Evolutionary conservation across 768 basidiomycete species (phyloP).

Genomic region (Collybia nuda): DNA sequence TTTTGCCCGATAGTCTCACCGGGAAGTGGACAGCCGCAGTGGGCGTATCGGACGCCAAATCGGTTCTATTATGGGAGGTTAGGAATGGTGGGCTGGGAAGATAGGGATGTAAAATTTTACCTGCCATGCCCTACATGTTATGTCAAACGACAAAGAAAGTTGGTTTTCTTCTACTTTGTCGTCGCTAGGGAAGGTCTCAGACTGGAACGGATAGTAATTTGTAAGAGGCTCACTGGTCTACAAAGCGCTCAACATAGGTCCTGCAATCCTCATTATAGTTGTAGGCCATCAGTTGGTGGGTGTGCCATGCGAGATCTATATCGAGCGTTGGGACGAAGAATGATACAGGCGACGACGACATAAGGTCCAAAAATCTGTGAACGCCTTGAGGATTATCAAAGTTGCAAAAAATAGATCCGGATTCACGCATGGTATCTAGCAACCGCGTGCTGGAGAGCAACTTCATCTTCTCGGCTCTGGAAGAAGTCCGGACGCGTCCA

Average conservation of each 20-base stretch:
- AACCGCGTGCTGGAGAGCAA: conserved; percentile 38
- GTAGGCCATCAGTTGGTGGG: conserved; percentile 50
- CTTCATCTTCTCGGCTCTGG: conserved; percentile 23
- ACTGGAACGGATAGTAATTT: background rate
- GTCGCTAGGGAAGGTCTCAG: conserved; percentile 30
- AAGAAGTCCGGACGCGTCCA: conserved; percentile 44
- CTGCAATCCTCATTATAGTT: conserved; percentile 42
- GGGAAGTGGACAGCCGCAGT: conserved; percentile 53
- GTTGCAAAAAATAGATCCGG: background rate
- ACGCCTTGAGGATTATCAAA: background rate
- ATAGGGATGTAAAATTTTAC: background rate
- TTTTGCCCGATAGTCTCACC: conserved; percentile 39
- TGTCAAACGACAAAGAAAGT: conserved; percentile 46
- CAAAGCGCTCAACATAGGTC: conserved; percentile 31
- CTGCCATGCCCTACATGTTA: conserved; percentile 27
- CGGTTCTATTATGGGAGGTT: conserved; percentile 29
- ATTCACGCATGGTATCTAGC: conserved; percentile 51
- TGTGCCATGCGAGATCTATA: conserved; percentile 69
- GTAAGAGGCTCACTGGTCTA: conserved; percentile 43
- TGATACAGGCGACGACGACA: conserved; percentile 30
- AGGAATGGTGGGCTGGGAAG: background rate
- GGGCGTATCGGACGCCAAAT: conserved; percentile 48
- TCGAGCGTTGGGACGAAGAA: conserved; percentile 56
- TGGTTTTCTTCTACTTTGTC: conserved; percentile 40
- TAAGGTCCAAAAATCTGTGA: conserved; percentile 46